Percentiles rank a stretch among this genome's conserved stretches.
These are phyloP conservation scores for Cladophialophora bantiana DNA, from an alignment of 2,329 filamentous ascomycete species.

Conservation along the genomic window DNA sequence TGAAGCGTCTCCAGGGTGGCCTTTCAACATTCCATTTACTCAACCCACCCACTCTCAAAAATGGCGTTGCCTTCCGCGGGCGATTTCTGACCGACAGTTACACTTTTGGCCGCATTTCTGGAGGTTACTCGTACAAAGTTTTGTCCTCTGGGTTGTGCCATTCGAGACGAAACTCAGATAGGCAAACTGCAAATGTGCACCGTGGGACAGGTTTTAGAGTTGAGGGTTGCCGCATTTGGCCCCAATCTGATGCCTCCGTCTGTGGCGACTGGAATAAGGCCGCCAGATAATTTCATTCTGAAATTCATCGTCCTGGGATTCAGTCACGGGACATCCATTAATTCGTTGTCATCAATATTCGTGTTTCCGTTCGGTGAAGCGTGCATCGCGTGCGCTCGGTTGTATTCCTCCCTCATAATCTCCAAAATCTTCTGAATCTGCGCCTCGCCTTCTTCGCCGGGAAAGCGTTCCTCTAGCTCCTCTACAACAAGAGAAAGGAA, in stretches of 20 bases:
- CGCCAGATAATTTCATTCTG: neutral
- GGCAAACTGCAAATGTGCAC: neutral
- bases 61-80: neutral
- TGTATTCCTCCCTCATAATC: conserved; percentile 27
- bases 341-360: conserved; percentile 5
- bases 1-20: neutral
- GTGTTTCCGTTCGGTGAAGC: conserved; percentile 13
- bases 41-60: neutral
- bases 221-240: neutral
- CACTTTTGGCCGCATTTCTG: neutral
- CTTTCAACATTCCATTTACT: neutral
- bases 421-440: conserved; percentile 37
- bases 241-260: neutral
- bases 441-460: conserved; percentile 37
- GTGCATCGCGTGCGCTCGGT: conserved; percentile 21
- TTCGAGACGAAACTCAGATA: neutral
- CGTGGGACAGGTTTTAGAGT: neutral
- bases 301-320: neutral
- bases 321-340: neutral
- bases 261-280: neutral
- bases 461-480: conserved; percentile 39
- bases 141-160: neutral
- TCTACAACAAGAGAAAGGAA: conserved; percentile 38
- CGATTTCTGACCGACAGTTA: neutral
- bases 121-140: neutral